These are phyloP conservation scores for Diaporthe vaccinii DNA, from an alignment of 2,329 filamentous ascomycete species.

Conservation along the genomic window DNA sequence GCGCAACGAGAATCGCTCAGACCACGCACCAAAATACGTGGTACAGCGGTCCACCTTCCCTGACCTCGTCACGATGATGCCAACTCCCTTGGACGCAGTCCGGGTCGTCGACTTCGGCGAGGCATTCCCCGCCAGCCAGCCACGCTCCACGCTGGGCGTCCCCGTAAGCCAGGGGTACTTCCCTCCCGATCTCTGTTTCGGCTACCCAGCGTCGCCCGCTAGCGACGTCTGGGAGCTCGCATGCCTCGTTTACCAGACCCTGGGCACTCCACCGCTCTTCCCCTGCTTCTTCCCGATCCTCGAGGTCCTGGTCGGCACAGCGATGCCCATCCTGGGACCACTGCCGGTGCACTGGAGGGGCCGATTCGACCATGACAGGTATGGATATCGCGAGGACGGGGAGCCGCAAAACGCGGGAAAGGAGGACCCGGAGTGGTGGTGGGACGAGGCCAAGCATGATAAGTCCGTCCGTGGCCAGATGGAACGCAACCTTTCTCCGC, in stretches of 20 bases:
- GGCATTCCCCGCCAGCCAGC: neutral
- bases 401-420: neutral
- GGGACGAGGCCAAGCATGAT: neutral
- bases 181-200: constrained; percentile 13
- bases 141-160: neutral
- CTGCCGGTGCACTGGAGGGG: constrained; percentile 7
- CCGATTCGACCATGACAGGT: neutral
- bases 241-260: neutral
- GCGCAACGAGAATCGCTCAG: neutral
- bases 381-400: constrained; percentile 1
- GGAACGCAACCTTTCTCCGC: neutral
- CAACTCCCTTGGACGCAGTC: neutral
- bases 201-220: neutral
- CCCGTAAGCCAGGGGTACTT: neutral
- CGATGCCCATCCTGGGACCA: constrained; percentile 6
- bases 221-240: constrained; percentile 14
- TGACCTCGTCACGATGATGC: neutral
- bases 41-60: neutral
- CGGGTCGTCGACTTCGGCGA: neutral
- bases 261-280: neutral
- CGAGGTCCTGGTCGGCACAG: constrained; percentile 14
- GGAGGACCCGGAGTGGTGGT: neutral
- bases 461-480: neutral
- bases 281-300: neutral
- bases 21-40: neutral